A percentile compares a stretch with the other conserved stretches of the same genome.
These are phyloP conservation scores for Magnolia officinalis DNA, from an alignment of 164 flowering plant genomes.

Conservation along the genomic window DNA sequence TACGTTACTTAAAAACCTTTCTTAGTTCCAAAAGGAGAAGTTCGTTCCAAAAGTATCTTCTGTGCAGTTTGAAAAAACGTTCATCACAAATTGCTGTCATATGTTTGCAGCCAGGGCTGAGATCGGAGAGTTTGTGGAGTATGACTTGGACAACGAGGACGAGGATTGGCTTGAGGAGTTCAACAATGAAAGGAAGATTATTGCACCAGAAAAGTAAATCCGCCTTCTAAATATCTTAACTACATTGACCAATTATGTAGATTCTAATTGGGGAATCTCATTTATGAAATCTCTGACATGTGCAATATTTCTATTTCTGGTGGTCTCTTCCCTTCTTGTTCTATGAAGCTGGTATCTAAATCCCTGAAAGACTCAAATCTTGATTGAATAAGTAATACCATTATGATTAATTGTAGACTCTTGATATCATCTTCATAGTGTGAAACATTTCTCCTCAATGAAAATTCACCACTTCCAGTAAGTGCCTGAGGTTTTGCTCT, in stretches of 20 bases:
- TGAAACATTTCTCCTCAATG: too few species aligned
- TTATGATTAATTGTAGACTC: too few species aligned
- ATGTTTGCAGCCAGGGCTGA: conserved; percentile 74
- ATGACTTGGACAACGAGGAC: conserved; percentile 95
- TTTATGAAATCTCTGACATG: background rate
- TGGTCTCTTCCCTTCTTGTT: background rate
- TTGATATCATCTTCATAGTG: too few species aligned
- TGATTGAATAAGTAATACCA: too few species aligned
- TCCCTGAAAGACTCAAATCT: too few species aligned
- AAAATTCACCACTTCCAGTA: too few species aligned
- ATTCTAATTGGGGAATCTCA: background rate
- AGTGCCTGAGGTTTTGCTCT: too few species aligned
- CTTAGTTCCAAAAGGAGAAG: background rate
- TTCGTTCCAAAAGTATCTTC: background rate
- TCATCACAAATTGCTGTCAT: background rate
- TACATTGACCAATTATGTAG: conserved; percentile 1
- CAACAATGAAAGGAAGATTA: conserved; percentile 58
- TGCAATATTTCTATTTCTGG: background rate
- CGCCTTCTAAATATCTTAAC: background rate
- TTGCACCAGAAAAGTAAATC: conserved; percentile 69
- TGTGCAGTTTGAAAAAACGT: background rate
- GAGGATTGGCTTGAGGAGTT: conserved; percentile 91
- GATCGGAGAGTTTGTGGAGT: conserved; percentile 95
- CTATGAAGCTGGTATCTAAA: too few species aligned
- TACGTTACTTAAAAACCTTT: conserved; percentile 20